Conservation (phyloP, 1,284 basidiomycete species). For the Moesziomyces sp. region DNA sequence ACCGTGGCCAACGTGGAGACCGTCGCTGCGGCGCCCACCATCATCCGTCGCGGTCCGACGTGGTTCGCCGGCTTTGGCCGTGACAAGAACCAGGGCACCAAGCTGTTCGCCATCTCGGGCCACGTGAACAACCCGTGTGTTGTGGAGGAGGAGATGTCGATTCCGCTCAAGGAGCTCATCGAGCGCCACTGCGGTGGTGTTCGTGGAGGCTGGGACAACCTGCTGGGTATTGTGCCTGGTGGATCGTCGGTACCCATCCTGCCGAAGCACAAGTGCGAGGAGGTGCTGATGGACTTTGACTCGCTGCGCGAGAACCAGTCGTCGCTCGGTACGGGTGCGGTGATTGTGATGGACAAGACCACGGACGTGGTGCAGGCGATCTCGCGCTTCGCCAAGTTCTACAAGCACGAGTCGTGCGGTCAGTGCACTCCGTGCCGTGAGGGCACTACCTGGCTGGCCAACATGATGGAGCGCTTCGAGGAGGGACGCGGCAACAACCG, state of each 20-base stretch:
- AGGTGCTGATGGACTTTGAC: slow-evolving; percentile 88
- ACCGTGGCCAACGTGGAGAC: slow-evolving; percentile 99
- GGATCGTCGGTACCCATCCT: slow-evolving; percentile 96
- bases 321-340: slow-evolving; percentile 94
- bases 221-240: slow-evolving; percentile 92
- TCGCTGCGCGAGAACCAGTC: slow-evolving; percentile 94
- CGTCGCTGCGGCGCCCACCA: slow-evolving; percentile 95
- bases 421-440: slow-evolving; percentile 97
- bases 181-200: slow-evolving; percentile 98
- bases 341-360: slow-evolving; percentile 98
- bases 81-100: slow-evolving; percentile 93
- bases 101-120: slow-evolving; percentile 92
- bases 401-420: slow-evolving; percentile 96
- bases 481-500: slow-evolving; percentile 88
- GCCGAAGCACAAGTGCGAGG: slow-evolving; percentile 73
- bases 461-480: slow-evolving; percentile 73
- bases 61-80: slow-evolving; percentile 96
- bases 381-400: slow-evolving; percentile 80
- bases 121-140: slow-evolving; percentile 99
- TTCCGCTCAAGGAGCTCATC: slow-evolving; percentile 89
- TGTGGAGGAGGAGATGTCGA: slow-evolving; percentile 98
- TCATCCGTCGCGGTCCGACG: slow-evolving; percentile 86
- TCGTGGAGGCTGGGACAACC: slow-evolving; percentile 93
- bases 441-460: slow-evolving; percentile 71
- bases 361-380: slow-evolving; percentile 88